These are phyloP conservation scores for Aethionema arabicum DNA, from an alignment of 345 rosid genomes.

Conservation along the genomic window DNA sequence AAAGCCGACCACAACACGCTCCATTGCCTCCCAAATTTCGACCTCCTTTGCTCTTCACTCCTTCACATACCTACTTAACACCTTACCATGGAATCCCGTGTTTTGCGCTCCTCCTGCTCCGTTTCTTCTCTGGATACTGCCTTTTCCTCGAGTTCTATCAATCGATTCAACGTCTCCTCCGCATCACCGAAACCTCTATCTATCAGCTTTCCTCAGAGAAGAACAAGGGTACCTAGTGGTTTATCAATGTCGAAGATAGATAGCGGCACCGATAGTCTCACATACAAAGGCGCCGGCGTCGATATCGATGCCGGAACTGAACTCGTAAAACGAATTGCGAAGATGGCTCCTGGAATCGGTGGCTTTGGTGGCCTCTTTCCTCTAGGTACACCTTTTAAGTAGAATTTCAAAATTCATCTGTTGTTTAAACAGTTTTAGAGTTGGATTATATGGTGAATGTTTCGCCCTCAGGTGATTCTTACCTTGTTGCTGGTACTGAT, in stretches of 20 bases:
- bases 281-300: constrained; percentile 85
- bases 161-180: constrained; percentile 27
- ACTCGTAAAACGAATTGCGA: constrained; percentile 77
- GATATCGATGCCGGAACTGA: constrained; percentile 93
- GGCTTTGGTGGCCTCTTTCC: constrained; percentile 95
- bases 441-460: constrained; percentile 11
- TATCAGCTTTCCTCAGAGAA: constrained; percentile 23
- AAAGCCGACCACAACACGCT: no score
- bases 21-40: no score
- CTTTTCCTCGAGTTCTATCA: constrained; percentile 21
- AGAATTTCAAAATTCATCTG: constrained; percentile 8
- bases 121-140: constrained; percentile 2
- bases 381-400: constrained; percentile 46
- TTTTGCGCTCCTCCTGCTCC: constrained; percentile 37
- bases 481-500: constrained; percentile 94
- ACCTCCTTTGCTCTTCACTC: no score
- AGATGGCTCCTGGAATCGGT: constrained; percentile 91
- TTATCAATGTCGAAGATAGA: constrained; percentile 37
- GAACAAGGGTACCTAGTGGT: constrained; percentile 3
- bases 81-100: constrained; percentile 21
- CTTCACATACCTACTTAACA: no score
- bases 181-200: constrained; percentile 18
- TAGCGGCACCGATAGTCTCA: constrained; percentile 44
- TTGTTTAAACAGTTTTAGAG: neutral
- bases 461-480: constrained; percentile 68